phyloP scores from a whole-genome alignment of 2,329 filamentous ascomycete species.

The Aspergillus neoniger region DNA sequence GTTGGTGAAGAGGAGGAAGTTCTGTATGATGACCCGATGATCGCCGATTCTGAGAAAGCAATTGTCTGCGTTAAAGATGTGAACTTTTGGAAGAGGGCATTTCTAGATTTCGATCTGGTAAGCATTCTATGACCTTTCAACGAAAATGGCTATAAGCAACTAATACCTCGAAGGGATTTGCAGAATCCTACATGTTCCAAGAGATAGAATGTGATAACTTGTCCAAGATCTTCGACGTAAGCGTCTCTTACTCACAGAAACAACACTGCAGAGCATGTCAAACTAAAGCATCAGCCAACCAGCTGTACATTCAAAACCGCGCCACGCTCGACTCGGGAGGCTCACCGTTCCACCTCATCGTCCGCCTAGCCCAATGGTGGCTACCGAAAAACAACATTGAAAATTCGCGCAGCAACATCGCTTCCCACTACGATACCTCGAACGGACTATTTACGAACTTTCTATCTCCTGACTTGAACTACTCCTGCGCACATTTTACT shows the following conservation, averaged over 20 bases:
- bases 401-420: conserved; percentile 65
- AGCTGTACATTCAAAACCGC: conserved; percentile 73
- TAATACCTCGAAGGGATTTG: conserved; percentile 56
- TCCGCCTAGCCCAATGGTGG: conserved; percentile 50
- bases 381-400: conserved; percentile 59
- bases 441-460: conserved; percentile 29
- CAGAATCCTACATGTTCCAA: conserved; percentile 72
- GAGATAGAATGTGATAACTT: conserved; percentile 69
- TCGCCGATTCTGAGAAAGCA: not conserved
- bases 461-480: conserved; percentile 30
- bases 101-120: conserved; percentile 8
- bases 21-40: not conserved
- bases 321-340: conserved; percentile 33
- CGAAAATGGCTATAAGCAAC: not conserved
- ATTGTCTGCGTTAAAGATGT: not conserved
- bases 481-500: conserved; percentile 63
- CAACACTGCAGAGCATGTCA: too few relatives aligned
- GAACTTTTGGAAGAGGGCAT: not conserved
- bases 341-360: conserved; percentile 10
- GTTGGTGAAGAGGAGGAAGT: not conserved
- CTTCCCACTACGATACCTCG: conserved; percentile 73
- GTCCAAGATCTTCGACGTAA: conserved; percentile 67
- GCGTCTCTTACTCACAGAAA: not conserved
- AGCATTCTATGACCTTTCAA: too few relatives aligned
- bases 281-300: not conserved